Evolutionary conservation across 1,284 basidiomycete species (phyloP), one percentile per base, ranked within the genome.

Genomic region (Irpex sp.): DNA sequence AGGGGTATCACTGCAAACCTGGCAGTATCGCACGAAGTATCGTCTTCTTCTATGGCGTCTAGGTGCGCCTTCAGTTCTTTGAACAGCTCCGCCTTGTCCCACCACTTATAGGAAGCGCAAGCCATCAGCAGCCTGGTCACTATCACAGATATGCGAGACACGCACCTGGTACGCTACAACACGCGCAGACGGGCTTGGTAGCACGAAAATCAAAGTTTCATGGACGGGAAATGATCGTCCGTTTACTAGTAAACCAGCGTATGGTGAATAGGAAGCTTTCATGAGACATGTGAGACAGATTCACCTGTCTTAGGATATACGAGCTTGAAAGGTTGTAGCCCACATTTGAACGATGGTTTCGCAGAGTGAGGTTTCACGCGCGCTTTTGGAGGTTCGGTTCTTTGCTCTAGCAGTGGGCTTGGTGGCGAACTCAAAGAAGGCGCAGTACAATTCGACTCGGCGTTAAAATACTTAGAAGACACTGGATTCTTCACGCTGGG

Each of bases 171-270:
- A 65, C 13, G 33, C 57, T 31, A 62, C 60, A 37, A 65, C 63
- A 7, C 63, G 63, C 7, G 63, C 63, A 11, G 63, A 65, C 2
- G 63, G 61, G 35, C 63, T 65, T 9, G 63, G 63, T 13, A 62
- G 46, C 5, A 65, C 63, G 19, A 62, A 65, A 26, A 65, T 59
- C 33, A 61, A 26, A n/a, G 63, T 61, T 39, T 61, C 57, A 4
- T 33, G 33, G 1, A 61, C 57, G 2, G 56, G n/a, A 4, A 31
- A 57, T 17, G 60, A 59, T 5, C 26, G 17, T 11, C 59, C 35
- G 49, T 36, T 43, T 57, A 36, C 17, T n/a, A 9, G 26, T 15
- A 9, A 51, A 19, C 15, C 39, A 36, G 8, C 3, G 8, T n/a
- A 49, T 11, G 6, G 43, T 21, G 49, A 35, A 15, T 15, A n/a